Evolutionary conservation across 164 flowering plant genomes (phyloP), one percentile per base, ranked within the genome.

Genomic region (Vitis amurensis): DNA sequence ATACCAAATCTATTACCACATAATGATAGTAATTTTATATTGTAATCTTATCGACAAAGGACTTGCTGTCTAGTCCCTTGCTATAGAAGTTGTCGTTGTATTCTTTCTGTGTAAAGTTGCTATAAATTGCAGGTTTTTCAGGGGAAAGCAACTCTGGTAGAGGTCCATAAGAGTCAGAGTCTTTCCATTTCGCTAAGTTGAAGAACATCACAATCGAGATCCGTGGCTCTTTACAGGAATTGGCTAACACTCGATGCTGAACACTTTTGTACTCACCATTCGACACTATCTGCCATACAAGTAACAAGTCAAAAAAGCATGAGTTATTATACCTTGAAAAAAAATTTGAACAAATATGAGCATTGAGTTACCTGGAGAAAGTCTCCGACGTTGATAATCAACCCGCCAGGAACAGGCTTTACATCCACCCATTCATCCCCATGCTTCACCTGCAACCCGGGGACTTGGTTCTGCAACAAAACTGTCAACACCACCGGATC

Each of bases 401-500:
- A 49, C 61, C 64, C 55, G 73, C 83, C 76, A 50, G 53, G 68
- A 59, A 80, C 71, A 0, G 86, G 84, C 68, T 75, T 77, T 0
- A 78, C 50, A 44, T 86, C 87, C 50, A 87, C 78, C 93, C 92
- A 91, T 8, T 70, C 76, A 3, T 71, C 87, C 1, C 80, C 86
- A 48, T 74, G 37, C 81, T 77, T 81, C 44, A 88, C 78, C 77
- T 86, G 92, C 78, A 93, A 62, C 59, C 98, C 97, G 3, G 84
- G 84, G 2, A 84, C 65, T 37, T 81, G 69, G 61, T 84, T 74
- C 74, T 88, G 97, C 71, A 89, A 50, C 82, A 93, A 12, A 52
- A 93, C 77, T 13, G 91, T 91, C 44, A 93, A 12, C 3, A 81
- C 67, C 0, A 81, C 90, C 0, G 91, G 90, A 80, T 93, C 97